Evolutionary conservation across 768 basidiomycete species (phyloP).

Genomic region (Rhizopogon vesiculosus): DNA sequence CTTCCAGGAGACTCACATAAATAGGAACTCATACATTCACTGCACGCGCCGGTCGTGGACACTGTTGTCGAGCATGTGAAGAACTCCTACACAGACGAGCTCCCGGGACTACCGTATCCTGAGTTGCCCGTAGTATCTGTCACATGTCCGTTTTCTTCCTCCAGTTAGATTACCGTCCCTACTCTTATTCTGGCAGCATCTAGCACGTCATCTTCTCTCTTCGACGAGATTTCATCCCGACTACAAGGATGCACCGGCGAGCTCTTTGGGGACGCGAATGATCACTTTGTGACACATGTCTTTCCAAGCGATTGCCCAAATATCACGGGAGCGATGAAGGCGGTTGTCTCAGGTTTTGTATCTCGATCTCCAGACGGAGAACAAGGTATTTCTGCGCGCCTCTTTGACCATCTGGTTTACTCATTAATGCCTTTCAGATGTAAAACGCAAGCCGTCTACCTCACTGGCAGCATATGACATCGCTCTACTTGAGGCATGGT

Average conservation of each 20-base stretch:
- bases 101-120: constrained; percentile 53
- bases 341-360: constrained; percentile 50
- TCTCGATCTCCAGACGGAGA: constrained; percentile 28
- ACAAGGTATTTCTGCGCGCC: constrained; percentile 22
- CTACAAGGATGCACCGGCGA: constrained; percentile 28
- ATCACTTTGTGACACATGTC: constrained; percentile 41
- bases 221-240: constrained; percentile 37
- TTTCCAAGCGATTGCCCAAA: constrained; percentile 56
- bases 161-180: neutral
- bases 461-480: constrained; percentile 64
- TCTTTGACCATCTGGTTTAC: neutral
- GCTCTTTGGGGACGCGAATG: constrained; percentile 13
- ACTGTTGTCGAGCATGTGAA: constrained; percentile 40
- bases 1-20: neutral
- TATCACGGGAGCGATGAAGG: constrained; percentile 47
- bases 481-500: constrained; percentile 55
- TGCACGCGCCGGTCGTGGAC: constrained; percentile 46
- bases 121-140: constrained; percentile 61
- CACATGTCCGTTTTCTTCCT: constrained; percentile 36
- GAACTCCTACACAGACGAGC: constrained; percentile 37
- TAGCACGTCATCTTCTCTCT: constrained; percentile 40
- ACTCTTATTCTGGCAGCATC: constrained; percentile 24
- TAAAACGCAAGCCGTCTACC: constrained; percentile 42
- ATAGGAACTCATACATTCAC: constrained; percentile 40
- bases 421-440: constrained; percentile 17